Conservation (phyloP, 305 asterid species). For the Ilex paraguariensis region DNA sequence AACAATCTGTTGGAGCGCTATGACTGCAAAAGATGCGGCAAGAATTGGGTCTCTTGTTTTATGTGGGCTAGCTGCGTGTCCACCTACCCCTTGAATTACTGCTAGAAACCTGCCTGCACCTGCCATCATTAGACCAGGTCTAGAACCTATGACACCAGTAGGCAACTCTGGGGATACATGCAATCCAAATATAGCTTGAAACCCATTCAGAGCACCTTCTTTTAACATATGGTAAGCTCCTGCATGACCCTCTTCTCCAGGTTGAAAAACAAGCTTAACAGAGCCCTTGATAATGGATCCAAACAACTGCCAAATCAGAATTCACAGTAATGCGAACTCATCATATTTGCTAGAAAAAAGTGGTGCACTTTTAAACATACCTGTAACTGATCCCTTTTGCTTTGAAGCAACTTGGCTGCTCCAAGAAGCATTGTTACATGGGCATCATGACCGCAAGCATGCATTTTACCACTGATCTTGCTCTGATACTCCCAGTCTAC, state of each 20-base stretch:
- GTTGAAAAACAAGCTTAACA: conserved; percentile 82
- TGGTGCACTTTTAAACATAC: conserved; percentile 20
- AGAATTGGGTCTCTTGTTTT: conserved; percentile 54
- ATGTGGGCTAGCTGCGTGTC: conserved; percentile 81
- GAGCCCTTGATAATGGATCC: conserved; percentile 44
- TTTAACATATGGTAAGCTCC: conserved; percentile 66
- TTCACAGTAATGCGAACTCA: too few species aligned
- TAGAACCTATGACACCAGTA: conserved; percentile 49
- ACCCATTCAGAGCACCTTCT: conserved; percentile 66
- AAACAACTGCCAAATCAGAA: too few species aligned
- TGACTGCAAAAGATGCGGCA: conserved; percentile 64
- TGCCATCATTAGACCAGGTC: conserved; percentile 75
- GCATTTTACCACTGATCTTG: conserved; percentile 85
- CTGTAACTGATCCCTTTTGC: conserved; percentile 51
- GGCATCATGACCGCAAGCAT: conserved; percentile 95
- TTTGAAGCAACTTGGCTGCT: conserved; percentile 78
- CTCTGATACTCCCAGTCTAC: conserved; percentile 94
- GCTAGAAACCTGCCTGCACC: conserved; percentile 67
- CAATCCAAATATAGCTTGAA: conserved; percentile 58
- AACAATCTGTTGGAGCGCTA: conserved; percentile 76
- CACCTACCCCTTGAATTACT: conserved; percentile 63
- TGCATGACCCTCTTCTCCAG: conserved; percentile 81
- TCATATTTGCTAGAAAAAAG: too few species aligned
- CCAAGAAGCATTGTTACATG: conserved; percentile 92
- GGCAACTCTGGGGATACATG: conserved; percentile 53